These are phyloP conservation scores for Eimeria necatrix DNA, from an alignment of 169 alveolate genomes.

Conservation along the genomic window DNA sequence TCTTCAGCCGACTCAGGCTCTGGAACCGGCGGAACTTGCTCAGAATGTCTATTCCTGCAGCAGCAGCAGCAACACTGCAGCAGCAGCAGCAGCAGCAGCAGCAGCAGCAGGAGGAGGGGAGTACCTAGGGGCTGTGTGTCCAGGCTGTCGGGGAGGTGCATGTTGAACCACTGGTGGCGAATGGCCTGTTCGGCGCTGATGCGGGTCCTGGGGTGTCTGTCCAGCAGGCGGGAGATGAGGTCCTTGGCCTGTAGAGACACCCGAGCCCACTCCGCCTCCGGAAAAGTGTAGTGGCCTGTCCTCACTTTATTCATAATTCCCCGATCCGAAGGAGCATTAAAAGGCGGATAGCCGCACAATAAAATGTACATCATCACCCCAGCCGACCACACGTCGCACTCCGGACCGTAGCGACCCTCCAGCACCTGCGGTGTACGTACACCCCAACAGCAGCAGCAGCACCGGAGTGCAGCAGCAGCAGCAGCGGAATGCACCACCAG, in stretches of 20 bases:
- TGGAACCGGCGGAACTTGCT: constrained; percentile 79
- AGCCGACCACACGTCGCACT: constrained; percentile 96
- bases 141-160: constrained; percentile 44
- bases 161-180: constrained; percentile 92
- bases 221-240: constrained; percentile 89
- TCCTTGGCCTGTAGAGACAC: constrained; percentile 94
- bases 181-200: constrained; percentile 91
- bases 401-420: constrained; percentile 93
- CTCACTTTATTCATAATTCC: constrained; percentile 86
- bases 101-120: not conserved
- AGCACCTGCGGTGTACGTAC: constrained; percentile 91
- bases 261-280: constrained; percentile 92
- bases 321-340: constrained; percentile 91
- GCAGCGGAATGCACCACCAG: constrained; percentile 87
- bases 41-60: not conserved
- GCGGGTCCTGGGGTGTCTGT: constrained; percentile 92
- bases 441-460: not conserved
- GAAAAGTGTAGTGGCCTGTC: constrained; percentile 90
- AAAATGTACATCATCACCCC: constrained; percentile 94
- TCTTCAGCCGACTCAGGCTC: constrained; percentile 88
- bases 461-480: no score
- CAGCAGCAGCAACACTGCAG: not conserved
- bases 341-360: constrained; percentile 94
- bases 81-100: not conserved
- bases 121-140: constrained; percentile 51